Conservation (phyloP, 208 protist species). For the Crithidia acanthocephali region DNA sequence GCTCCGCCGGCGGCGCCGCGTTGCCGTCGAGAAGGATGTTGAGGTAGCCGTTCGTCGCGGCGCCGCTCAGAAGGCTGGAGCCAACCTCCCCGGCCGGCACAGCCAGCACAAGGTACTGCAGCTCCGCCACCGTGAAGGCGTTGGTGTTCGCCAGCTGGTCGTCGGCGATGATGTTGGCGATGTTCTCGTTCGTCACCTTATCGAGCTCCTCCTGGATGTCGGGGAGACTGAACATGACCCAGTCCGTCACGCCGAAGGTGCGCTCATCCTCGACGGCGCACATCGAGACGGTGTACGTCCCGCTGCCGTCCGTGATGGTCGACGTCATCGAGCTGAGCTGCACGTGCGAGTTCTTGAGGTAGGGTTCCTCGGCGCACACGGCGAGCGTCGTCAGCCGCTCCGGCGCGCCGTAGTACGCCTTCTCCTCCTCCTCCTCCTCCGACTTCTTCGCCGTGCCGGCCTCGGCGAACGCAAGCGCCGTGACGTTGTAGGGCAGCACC, state of each 20-base stretch:
- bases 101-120: slow-evolving; percentile 80
- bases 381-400: slow-evolving; percentile 17
- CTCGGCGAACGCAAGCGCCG: slow-evolving; percentile 23
- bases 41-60: slow-evolving; percentile 22
- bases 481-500: slow-evolving; percentile 50
- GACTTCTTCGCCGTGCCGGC: slow-evolving; percentile 6
- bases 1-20: slow-evolving; percentile 24
- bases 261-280: slow-evolving; percentile 61
- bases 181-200: slow-evolving; percentile 28
- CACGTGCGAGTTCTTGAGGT: not conserved
- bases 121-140: slow-evolving; percentile 47
- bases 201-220: slow-evolving; percentile 41
- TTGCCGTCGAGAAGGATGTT: slow-evolving; percentile 74
- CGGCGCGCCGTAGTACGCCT: slow-evolving; percentile 38
- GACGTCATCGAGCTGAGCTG: slow-evolving; percentile 29
- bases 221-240: slow-evolving; percentile 74
- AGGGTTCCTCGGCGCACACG: slow-evolving; percentile 15
- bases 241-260: slow-evolving; percentile 81
- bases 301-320: slow-evolving; percentile 11
- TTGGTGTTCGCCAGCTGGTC: slow-evolving; percentile 21
- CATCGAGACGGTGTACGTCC: slow-evolving; percentile 39
- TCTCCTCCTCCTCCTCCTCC: slow-evolving; percentile 4
- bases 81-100: slow-evolving; percentile 53
- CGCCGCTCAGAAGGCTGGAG: slow-evolving; percentile 7
- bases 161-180: slow-evolving; percentile 34